Conservation (phyloP, 176 grass and related monocot species). For the Microstegium vimineum region DNA sequence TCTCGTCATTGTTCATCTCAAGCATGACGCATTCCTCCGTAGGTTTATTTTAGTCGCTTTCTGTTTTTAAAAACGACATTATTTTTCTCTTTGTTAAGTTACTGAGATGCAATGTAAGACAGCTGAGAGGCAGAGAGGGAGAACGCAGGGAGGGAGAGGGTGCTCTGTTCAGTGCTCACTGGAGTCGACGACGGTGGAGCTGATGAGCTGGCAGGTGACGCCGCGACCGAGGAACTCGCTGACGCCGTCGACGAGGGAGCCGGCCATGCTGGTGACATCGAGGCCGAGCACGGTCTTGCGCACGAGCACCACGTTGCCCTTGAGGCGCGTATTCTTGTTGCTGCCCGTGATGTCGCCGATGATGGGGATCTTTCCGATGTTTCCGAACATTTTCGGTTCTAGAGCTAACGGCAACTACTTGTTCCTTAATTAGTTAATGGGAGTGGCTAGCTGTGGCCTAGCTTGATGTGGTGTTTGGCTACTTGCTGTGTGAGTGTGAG, state of each 20-base stretch:
- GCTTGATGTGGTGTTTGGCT: too few relatives aligned
- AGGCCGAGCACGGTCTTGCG: conserved; percentile 53
- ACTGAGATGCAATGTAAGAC: too few relatives aligned
- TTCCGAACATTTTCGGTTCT: neutral
- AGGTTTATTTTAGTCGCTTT: too few relatives aligned
- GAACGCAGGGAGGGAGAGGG: too few relatives aligned
- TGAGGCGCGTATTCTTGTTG: neutral
- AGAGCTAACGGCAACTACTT: neutral
- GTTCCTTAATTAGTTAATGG: too few relatives aligned
- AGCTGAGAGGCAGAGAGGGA: too few relatives aligned
- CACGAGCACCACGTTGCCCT: conserved; percentile 48
- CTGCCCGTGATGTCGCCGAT: neutral
- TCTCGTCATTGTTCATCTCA: too few relatives aligned
- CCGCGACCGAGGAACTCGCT: neutral
- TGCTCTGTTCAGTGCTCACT: neutral
- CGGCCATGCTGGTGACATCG: conserved; percentile 33
- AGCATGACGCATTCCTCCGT: too few relatives aligned
- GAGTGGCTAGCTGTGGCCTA: neutral
- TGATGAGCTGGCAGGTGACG: neutral
- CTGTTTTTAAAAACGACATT: too few relatives aligned
- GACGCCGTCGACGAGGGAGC: neutral
- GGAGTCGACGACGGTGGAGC: neutral
- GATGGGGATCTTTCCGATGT: neutral
- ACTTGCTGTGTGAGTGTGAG: neutral
- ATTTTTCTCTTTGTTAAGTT: too few relatives aligned